phyloP scores from a whole-genome alignment of 139 green algal species.

The Chloropicon primus region DNA sequence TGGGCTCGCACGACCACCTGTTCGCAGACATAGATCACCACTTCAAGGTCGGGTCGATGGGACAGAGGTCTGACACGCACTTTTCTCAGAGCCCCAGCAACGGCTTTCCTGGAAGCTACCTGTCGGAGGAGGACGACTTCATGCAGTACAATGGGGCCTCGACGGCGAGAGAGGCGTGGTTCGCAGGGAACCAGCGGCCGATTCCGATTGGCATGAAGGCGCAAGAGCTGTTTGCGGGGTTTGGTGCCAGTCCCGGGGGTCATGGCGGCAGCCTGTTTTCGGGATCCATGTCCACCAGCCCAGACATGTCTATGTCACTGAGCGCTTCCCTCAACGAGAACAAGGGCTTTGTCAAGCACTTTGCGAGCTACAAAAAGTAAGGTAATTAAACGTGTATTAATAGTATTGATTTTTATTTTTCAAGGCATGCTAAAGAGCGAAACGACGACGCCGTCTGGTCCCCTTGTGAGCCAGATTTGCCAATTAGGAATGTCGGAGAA shows the following conservation, averaged over 20 bases:
- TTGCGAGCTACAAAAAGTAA: too few species aligned
- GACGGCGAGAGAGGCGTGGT: not conserved
- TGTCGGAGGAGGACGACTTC: not conserved
- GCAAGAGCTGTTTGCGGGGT: not conserved
- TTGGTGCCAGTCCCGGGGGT: not conserved
- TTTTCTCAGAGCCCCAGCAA: not conserved
- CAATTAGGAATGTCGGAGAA: not conserved
- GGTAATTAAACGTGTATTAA: too few species aligned
- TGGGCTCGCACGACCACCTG: not conserved
- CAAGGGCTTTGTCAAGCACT: not conserved
- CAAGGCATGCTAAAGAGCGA: not conserved
- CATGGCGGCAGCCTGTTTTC: not conserved
- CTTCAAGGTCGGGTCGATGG: not conserved
- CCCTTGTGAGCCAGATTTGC: not conserved
- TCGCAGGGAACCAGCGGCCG: not conserved
- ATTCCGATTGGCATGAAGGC: not conserved
- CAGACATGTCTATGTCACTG: not conserved
- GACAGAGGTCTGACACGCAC: not conserved
- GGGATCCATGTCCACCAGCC: not conserved
- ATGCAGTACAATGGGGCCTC: too few species aligned
- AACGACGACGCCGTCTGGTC: not conserved
- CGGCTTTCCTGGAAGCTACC: not conserved
- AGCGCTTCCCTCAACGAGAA: not conserved
- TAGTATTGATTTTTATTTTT: too few species aligned
- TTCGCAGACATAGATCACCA: not conserved